Evolutionary conservation across 257 asterid genomes (phyloP).

Genomic region (Plantago major): DNA sequence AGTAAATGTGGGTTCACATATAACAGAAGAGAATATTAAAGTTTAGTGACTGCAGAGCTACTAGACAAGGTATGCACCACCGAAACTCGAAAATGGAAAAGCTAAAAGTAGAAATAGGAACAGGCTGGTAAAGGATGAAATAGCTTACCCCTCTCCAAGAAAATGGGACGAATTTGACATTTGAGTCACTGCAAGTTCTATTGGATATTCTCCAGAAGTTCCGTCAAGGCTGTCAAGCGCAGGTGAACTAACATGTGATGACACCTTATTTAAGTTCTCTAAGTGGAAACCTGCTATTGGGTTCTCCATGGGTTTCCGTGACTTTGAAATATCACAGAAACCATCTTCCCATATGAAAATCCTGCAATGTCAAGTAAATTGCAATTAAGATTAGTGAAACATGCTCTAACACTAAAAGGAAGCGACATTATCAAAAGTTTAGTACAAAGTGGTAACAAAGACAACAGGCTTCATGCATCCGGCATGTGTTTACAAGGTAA

Average conservation of each 20-base stretch:
- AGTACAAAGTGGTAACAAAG: not conserved
- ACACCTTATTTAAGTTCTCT: slow-evolving; percentile 29
- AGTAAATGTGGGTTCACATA: slow-evolving; percentile 2
- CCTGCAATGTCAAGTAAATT: slow-evolving; percentile 44
- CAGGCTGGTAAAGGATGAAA: slow-evolving; percentile 4
- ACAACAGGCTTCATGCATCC: no score
- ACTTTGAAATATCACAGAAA: slow-evolving; percentile 39
- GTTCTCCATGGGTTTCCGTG: slow-evolving; percentile 29
- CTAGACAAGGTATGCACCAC: not conserved
- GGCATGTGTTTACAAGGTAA: no score
- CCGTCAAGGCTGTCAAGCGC: slow-evolving; percentile 29
- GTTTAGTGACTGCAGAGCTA: not conserved
- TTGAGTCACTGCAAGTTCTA: slow-evolving; percentile 56
- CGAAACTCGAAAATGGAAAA: not conserved
- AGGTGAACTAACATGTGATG: slow-evolving; percentile 31
- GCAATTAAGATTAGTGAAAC: slow-evolving; percentile 4
- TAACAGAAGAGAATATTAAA: not conserved
- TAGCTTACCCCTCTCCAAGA: slow-evolving; percentile 68
- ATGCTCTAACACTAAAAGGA: slow-evolving; percentile 5
- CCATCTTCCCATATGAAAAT: slow-evolving; percentile 88
- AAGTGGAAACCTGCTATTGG: slow-evolving; percentile 27
- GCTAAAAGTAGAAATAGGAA: not conserved
- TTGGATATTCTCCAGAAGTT: slow-evolving; percentile 34
- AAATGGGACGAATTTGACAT: slow-evolving; percentile 60
- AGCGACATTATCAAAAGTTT: not conserved